Percentiles rank a stretch among this genome's conserved stretches.
These are phyloP conservation scores for Mentha longifolia DNA, from an alignment of 257 asterid genomes.

Conservation along the genomic window DNA sequence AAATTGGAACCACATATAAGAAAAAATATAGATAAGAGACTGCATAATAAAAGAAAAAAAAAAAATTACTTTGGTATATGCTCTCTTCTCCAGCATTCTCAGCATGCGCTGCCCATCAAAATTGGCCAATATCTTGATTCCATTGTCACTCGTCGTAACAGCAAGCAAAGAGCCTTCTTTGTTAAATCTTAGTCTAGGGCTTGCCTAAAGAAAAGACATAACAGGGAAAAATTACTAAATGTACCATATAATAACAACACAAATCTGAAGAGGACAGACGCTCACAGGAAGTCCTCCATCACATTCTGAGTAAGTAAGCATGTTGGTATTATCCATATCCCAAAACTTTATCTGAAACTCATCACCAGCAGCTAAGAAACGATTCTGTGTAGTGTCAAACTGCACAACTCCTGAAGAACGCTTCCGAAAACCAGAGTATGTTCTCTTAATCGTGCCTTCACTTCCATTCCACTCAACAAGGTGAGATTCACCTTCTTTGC, in stretches of 20 bases:
- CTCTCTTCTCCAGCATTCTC: conserved; percentile 74
- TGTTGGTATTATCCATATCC: conserved; percentile 51
- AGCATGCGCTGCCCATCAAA: conserved; percentile 80
- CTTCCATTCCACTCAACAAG: conserved; percentile 99
- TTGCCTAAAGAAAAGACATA: conserved; percentile 57
- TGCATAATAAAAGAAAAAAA: background rate
- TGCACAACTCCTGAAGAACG: conserved; percentile 91
- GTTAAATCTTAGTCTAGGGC: conserved; percentile 86
- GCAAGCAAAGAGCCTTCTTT: conserved; percentile 92
- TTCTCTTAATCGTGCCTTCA: conserved; percentile 95
- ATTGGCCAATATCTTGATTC: conserved; percentile 89
- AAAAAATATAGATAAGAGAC: conserved; percentile 14
- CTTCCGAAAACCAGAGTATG: conserved; percentile 84
- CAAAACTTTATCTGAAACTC: conserved; percentile 95
- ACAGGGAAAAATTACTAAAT: background rate
- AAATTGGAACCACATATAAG: conserved; percentile 23
- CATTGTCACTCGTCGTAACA: conserved; percentile 88
- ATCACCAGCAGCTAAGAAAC: conserved; percentile 93
- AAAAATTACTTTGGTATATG: conserved; percentile 62
- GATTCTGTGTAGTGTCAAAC: conserved; percentile 89
- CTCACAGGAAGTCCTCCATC: conserved; percentile 98
- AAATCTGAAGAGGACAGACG: conserved; percentile 30
- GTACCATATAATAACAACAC: conserved; percentile 20
- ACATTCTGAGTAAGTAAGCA: conserved; percentile 70
- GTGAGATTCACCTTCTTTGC: conserved; percentile 98